Conservation (phyloP, 805 yeast species). For the Pichia eremophila region DNA sequence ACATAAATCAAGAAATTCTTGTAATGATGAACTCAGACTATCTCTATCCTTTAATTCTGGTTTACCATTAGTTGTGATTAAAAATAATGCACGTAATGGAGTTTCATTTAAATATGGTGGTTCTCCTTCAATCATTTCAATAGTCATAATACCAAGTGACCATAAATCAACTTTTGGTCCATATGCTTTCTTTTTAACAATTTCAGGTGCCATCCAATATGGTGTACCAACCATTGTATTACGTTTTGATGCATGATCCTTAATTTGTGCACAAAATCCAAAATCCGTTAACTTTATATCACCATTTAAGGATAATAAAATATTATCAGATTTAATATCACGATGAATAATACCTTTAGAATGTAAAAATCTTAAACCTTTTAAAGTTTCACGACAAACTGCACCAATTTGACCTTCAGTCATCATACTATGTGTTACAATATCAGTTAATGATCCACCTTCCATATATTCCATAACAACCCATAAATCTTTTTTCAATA, state of each 20-base stretch:
- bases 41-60: slow-evolving; percentile 71
- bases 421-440: slow-evolving; percentile 80
- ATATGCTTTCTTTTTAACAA: slow-evolving; percentile 68
- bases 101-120: slow-evolving; percentile 78
- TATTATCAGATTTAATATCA: slow-evolving; percentile 93
- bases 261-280: slow-evolving; percentile 70
- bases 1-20: slow-evolving; percentile 65
- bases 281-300: slow-evolving; percentile 86
- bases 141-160: slow-evolving; percentile 80
- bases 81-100: slow-evolving; percentile 65
- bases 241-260: slow-evolving; percentile 61
- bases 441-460: slow-evolving; percentile 94
- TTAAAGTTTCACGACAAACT: slow-evolving; percentile 82
- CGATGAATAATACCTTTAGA: slow-evolving; percentile 90
- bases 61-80: slow-evolving; percentile 75
- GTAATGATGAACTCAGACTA: slow-evolving; percentile 54
- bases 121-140: slow-evolving; percentile 80
- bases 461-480: slow-evolving; percentile 99
- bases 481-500: slow-evolving; percentile 78
- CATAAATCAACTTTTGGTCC: slow-evolving; percentile 78
- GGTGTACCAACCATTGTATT: slow-evolving; percentile 88
- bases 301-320: slow-evolving; percentile 73
- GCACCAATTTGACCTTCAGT: slow-evolving; percentile 94
- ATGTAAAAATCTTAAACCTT: slow-evolving; percentile 81
- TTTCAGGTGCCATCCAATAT: slow-evolving; percentile 89